Evolutionary conservation across 2,329 filamentous ascomycete species (phyloP), one percentile per base, ranked within the genome.

Genomic region (Trichoderma sp.): DNA sequence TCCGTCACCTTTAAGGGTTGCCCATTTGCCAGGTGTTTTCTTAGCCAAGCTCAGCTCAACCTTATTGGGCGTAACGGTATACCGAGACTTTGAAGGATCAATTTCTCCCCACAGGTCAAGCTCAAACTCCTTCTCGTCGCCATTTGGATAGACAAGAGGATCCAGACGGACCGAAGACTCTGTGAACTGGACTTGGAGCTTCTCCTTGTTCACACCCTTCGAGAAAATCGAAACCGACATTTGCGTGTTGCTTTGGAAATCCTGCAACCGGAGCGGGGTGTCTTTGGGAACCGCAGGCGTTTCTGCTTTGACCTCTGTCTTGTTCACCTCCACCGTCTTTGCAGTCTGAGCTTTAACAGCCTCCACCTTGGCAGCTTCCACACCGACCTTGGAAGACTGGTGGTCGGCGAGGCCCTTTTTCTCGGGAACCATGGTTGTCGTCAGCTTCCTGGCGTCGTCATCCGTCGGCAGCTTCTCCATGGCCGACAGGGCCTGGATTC

Each of bases 1-100:
- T 29, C 14, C 41, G 16, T 73, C 41, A 16, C 16, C 21, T 74
- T 78, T 79, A 7, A 85, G 72, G 33, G 79, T 76, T 0, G 87
- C 83, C 94, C 94, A 97, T 81, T 94, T 95, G 7, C 92, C 93
- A 0, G 89, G 83, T 1, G 83, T 87, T 56, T 88, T 86, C 83
- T 98, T 98, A 76, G 88, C 88, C 18, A 98, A 88, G 12, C 86
- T 89, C 50, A 98, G 86, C 83, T 97, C 95, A 72, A 97, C 88
- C 83, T 98, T 98, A 80, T 91, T 94, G 1, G 93, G 88, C 59
- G 93, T 92, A 72, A 97, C 89, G 1, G 87, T 89, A 78, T 86
- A 90, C 62, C 87, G 92, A 24, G 91, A 94, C 38, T 87, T 84
- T 1, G 87, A 80, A 0, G 90, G 83, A 71, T 94, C 89, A 79